phyloP scores from a whole-genome alignment of 176 grass and related monocot species.

The Oropetium thomaeum region DNA sequence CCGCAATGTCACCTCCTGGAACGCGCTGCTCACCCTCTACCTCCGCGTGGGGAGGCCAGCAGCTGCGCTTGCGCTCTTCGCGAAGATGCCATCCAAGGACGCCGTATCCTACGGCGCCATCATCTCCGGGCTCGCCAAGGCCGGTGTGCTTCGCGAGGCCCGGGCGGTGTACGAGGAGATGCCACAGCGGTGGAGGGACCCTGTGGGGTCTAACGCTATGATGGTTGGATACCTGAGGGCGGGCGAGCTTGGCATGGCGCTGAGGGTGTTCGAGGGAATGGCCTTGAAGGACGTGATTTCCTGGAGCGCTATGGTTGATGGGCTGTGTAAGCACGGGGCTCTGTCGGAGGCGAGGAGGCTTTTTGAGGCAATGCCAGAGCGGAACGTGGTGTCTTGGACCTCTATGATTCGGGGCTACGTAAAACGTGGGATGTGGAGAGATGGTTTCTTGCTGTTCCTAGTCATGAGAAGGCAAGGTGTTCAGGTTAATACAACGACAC shows the following conservation, averaged over 20 bases:
- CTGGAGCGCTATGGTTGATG: constrained; percentile 63
- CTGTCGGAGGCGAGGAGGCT: constrained; percentile 44
- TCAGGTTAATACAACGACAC: constrained; percentile 40
- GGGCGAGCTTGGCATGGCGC: constrained; percentile 51
- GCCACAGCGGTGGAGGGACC: constrained; percentile 47
- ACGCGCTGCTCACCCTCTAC: constrained; percentile 58
- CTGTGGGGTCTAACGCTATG: constrained; percentile 49
- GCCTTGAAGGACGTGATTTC: constrained; percentile 47
- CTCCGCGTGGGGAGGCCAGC: constrained; percentile 17
- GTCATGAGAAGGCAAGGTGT: constrained; percentile 55
- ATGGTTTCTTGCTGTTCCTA: constrained; percentile 56
- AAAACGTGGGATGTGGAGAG: constrained; percentile 40
- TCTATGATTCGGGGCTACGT: constrained; percentile 64
- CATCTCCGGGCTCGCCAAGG: constrained; percentile 54
- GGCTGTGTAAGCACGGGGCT: constrained; percentile 52
- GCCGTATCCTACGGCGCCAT: constrained; percentile 58
- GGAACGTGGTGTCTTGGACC: constrained; percentile 78
- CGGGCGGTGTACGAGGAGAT: constrained; percentile 40
- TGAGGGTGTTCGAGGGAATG: constrained; percentile 52
- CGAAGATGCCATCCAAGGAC: constrained; percentile 49
- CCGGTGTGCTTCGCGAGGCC: constrained; percentile 54
- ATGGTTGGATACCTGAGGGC: constrained; percentile 47
- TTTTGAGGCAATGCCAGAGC: constrained; percentile 61
- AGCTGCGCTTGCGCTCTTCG: constrained; percentile 49
- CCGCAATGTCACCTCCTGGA: constrained; percentile 61